Conservation (phyloP, 805 yeast genomes). For the Tetrapisispora namnaoensis region DNA sequence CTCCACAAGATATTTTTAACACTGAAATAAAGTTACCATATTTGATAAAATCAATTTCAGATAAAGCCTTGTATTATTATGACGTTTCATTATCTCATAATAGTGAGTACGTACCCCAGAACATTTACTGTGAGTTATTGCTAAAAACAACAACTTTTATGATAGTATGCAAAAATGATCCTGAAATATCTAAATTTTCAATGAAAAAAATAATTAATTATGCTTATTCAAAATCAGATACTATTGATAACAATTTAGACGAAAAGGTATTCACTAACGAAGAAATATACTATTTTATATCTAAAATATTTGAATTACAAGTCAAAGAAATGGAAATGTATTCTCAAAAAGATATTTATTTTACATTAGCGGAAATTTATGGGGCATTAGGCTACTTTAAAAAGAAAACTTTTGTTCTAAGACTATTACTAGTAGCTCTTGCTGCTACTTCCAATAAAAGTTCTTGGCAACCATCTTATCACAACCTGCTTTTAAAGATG, state of each 20-base stretch:
- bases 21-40: conserved; percentile 23
- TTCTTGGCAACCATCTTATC: conserved; percentile 27
- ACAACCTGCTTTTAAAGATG: conserved; percentile 39
- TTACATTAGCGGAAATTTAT: conserved; percentile 57
- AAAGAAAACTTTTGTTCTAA: conserved; percentile 59
- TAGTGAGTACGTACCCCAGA: conserved; percentile 74
- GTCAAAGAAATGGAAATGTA: conserved; percentile 36
- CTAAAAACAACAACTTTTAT: conserved; percentile 55
- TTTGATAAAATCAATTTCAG: conserved; percentile 31
- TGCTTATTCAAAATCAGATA: background rate
- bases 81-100: conserved; percentile 43
- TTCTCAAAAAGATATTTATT: conserved; percentile 54
- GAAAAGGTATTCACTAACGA: conserved; percentile 20
- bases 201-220: conserved; percentile 31
- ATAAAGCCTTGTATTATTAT: conserved; percentile 36
- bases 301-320: conserved; percentile 37
- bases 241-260: background rate
- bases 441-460: conserved; percentile 31
- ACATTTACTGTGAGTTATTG: conserved; percentile 65
- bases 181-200: conserved; percentile 36
- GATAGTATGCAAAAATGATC: conserved; percentile 41
- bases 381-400: conserved; percentile 50
- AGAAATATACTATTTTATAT: conserved; percentile 43
- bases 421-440: conserved; percentile 50
- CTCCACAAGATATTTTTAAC: conserved; percentile 1